phyloP scores from a whole-genome alignment of 768 basidiomycete genomes.

The Tulasnella sp. region DNA sequence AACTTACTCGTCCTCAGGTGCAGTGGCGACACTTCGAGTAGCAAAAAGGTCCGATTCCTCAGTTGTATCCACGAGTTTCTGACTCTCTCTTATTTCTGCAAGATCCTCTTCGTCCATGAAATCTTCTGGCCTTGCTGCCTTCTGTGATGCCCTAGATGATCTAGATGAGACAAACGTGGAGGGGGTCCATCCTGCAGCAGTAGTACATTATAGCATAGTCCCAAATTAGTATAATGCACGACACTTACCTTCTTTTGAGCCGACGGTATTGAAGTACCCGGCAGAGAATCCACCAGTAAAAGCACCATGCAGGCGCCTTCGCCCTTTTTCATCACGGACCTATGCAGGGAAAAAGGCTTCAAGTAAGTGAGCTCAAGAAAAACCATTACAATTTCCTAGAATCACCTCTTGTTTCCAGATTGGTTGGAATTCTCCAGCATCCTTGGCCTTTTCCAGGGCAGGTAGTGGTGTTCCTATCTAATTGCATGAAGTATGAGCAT shows the following conservation, averaged over 20 bases:
- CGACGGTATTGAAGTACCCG: constrained; percentile 92
- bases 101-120: constrained; percentile 99
- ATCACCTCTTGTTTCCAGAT: constrained; percentile 94
- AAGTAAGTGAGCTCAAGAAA: constrained; percentile 16
- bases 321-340: constrained; percentile 88
- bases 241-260: constrained; percentile 77
- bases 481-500: not conserved
- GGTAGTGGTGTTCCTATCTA: constrained; percentile 93
- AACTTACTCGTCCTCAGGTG: constrained; percentile 44
- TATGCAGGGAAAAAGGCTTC: constrained; percentile 23
- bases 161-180: constrained; percentile 87
- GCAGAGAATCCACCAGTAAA: constrained; percentile 98
- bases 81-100: constrained; percentile 60
- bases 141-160: constrained; percentile 48
- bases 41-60: constrained; percentile 63
- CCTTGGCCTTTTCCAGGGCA: constrained; percentile 85
- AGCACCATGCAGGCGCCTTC: constrained; percentile 88
- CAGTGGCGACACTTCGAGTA: constrained; percentile 29
- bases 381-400: constrained; percentile 16
- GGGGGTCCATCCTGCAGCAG: constrained; percentile 77
- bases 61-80: constrained; percentile 62
- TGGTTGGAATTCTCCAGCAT: constrained; percentile 88
- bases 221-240: not conserved
- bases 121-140: constrained; percentile 62
- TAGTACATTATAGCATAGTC: not conserved